Evolutionary conservation across 2,329 filamentous ascomycete species (phyloP).

Genomic region (Venturia asperata): DNA sequence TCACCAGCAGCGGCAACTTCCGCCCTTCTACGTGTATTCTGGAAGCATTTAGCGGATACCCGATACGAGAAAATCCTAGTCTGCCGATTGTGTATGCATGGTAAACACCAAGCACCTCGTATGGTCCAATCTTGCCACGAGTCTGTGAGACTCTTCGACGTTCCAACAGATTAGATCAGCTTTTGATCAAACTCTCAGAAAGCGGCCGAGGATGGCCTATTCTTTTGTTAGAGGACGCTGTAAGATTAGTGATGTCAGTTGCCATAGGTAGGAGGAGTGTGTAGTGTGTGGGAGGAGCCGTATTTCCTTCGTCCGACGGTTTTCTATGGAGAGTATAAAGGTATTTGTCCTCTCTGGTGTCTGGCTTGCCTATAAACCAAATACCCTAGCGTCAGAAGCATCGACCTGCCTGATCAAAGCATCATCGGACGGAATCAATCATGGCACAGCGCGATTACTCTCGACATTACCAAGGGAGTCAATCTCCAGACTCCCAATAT

Average conservation of each 20-base stretch:
- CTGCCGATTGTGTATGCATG: conserved; percentile 1
- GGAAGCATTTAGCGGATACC: background rate
- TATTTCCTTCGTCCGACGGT: background rate
- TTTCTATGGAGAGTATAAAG: background rate
- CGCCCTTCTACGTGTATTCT: conserved; percentile 2
- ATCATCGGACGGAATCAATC: background rate
- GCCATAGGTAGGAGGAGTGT: background rate
- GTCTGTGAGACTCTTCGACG: background rate
- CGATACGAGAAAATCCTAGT: conserved; percentile 9
- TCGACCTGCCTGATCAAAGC: background rate
- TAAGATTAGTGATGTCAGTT: conserved; percentile 10
- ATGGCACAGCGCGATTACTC: conserved; percentile 15
- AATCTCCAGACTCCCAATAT: conserved; percentile 6
- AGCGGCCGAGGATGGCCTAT: background rate
- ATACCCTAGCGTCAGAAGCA: background rate
- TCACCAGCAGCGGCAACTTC: background rate
- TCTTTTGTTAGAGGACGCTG: conserved; percentile 13
- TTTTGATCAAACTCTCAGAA: background rate
- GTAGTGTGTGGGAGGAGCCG: conserved; percentile 3
- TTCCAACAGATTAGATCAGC: conserved; percentile 14
- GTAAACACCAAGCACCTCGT: background rate
- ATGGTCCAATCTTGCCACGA: conserved; percentile 6
- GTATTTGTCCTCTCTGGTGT: background rate
- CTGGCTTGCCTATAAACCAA: conserved; percentile 1
- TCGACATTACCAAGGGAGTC: conserved; percentile 4